These are phyloP conservation scores for Cryptococcus sp. DNA, from an alignment of 1,284 basidiomycete species.

Conservation along the genomic window DNA sequence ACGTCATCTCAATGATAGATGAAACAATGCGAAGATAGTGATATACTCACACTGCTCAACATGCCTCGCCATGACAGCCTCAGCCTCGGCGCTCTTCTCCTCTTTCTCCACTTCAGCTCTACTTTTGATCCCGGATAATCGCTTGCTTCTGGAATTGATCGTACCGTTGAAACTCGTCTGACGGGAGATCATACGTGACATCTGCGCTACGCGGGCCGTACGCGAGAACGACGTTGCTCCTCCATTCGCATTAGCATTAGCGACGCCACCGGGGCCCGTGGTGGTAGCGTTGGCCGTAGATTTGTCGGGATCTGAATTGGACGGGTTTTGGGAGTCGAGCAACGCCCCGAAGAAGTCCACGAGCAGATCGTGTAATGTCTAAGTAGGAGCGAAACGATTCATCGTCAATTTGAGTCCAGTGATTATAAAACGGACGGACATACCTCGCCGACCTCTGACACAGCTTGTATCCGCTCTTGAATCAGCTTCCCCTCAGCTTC, in stretches of 20 bases:
- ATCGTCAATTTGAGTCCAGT: conserved; percentile 53
- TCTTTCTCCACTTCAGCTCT: conserved; percentile 32
- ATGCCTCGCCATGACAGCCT: conserved; percentile 68
- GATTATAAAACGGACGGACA: conserved; percentile 27
- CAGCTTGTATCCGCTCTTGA: conserved; percentile 64
- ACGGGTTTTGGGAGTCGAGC: conserved; percentile 65
- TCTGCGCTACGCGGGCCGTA: conserved; percentile 25
- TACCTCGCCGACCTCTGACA: conserved; percentile 75
- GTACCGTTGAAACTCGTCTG: conserved; percentile 20
- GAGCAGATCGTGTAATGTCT: conserved; percentile 70
- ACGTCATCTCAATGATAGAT: not conserved
- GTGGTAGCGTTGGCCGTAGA: not conserved
- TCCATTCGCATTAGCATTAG: not conserved
- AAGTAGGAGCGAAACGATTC: conserved; percentile 41
- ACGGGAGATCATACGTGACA: conserved; percentile 27
- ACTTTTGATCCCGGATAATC: conserved; percentile 2
- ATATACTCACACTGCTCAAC: conserved; percentile 63
- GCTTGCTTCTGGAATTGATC: not conserved
- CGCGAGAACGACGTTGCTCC: conserved; percentile 27
- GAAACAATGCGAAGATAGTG: not conserved
- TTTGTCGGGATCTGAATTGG: conserved; percentile 35
- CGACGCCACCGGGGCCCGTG: too few relatives aligned
- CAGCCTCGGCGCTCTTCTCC: conserved; percentile 55
- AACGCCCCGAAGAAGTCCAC: conserved; percentile 69
- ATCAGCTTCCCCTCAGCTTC: conserved; percentile 68